Base-by-base conservation (phyloP, 139 green algal species). In the Chlorella sp. region DNA sequence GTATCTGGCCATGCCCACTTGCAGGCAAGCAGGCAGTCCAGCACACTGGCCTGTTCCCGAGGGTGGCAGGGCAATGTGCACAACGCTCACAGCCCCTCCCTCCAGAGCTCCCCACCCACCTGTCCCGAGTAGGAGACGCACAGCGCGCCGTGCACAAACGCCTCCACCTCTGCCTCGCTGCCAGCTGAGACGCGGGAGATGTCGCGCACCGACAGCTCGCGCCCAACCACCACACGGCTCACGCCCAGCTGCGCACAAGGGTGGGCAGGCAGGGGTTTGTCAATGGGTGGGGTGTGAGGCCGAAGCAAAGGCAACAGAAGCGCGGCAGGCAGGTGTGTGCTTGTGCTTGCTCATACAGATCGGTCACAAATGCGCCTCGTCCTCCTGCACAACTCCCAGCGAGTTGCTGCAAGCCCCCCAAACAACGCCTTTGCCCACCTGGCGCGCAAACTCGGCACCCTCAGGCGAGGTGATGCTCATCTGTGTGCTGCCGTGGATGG, bases 81-180 rank as follows among this genome's bases (percentile, higher is more conserved):
- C n/a, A n/a, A n/a, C n/a, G n/a, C n/a, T n/a, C n/a, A n/a, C n/a
- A n/a, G n/a, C n/a, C n/a, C n/a, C n/a, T n/a, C n/a, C n/a, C n/a
- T n/a, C 16, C 0, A 65, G 30, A 11, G 39, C 25, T 68, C n/a
- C n/a, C n/a, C n/a, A n/a, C n/a, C 79, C 63, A 74, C 60, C 71
- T 91, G 88, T 30, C 90, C 90, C 23, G 41, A 85, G 90, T 97
- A 98, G 56, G 88, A 93, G 38, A 98, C 95, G 86, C 95, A 98
- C 60, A 98, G 81, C 11, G 95, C 95, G 39, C 95, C 95, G 84
- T 98, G 95, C 67, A 95, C 93, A 90, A 98, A 98, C 1, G 91
- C 94, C 89, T 98, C 95, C 38, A 98, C 86, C 84, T 97, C 94
- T 0, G 88, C 78, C 6, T 2, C 63, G 60, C 55, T 69, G 72